These are phyloP conservation scores for Hyaloraphidium curvatum DNA, from an alignment of 192 early-diverging fungal genomes.

Conservation along the genomic window DNA sequence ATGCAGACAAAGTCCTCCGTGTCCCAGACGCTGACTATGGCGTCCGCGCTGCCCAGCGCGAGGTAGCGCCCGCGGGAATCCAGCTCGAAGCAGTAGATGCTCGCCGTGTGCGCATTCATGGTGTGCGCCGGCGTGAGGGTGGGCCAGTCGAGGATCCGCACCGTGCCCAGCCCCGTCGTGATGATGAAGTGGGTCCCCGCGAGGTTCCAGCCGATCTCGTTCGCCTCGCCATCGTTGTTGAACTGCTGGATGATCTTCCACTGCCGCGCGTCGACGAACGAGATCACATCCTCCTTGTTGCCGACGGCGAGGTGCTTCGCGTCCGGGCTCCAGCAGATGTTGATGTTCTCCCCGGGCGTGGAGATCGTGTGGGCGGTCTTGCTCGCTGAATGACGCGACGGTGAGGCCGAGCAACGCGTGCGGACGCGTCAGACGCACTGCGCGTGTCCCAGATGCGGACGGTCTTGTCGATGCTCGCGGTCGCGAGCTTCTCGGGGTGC, in stretches of 20 bases:
- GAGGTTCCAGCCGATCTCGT: background rate
- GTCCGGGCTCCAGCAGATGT: background rate
- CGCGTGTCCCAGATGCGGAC: slow-evolving; percentile 1
- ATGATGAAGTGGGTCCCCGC: background rate
- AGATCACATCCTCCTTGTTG: background rate
- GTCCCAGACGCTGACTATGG: background rate
- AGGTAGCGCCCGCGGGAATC: background rate
- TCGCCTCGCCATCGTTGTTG: background rate
- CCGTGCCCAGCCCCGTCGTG: background rate
- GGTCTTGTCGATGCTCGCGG: background rate
- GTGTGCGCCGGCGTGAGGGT: background rate
- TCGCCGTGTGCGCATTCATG: background rate
- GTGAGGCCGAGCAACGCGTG: background rate
- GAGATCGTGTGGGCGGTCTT: background rate
- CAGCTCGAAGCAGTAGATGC: background rate
- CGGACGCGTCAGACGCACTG: background rate
- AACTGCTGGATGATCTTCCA: background rate
- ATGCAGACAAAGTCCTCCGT: background rate
- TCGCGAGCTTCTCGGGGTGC: background rate
- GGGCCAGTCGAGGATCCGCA: background rate
- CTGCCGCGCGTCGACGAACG: background rate
- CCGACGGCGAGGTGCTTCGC: background rate
- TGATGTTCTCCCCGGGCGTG: background rate
- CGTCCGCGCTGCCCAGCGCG: background rate
- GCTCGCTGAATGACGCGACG: background rate